phyloP scores from a whole-genome alignment of 495 filamentous ascomycete species.

The Xylaria flabelliformis region DNA sequence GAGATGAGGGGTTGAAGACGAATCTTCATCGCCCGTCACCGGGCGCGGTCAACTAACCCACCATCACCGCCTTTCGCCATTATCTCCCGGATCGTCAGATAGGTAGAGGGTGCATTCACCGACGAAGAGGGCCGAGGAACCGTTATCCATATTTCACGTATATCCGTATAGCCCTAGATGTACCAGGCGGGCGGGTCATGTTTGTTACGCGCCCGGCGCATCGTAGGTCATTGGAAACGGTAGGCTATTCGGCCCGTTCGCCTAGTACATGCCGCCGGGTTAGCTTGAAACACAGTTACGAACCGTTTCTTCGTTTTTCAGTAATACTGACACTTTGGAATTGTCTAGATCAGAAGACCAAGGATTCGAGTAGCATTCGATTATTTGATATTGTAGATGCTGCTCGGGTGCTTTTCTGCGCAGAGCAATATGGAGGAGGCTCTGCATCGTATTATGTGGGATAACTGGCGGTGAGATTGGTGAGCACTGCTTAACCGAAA shows the following conservation, averaged over 20 bases:
- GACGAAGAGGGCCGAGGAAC: not conserved
- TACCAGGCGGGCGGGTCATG: not conserved
- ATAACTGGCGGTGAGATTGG: not conserved
- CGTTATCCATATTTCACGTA: not conserved
- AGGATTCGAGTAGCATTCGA: not conserved
- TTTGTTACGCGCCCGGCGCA: not conserved
- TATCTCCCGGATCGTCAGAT: not conserved
- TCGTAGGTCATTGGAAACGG: constrained; percentile 11
- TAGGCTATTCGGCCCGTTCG: constrained; percentile 19
- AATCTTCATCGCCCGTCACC: not conserved
- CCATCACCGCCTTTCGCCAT: not conserved
- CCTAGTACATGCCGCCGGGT: constrained; percentile 6
- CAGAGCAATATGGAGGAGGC: not conserved
- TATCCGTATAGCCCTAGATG: not conserved
- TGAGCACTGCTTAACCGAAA: not conserved
- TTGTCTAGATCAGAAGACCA: not conserved
- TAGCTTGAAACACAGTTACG: not conserved
- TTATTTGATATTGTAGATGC: not conserved
- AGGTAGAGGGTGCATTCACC: not conserved
- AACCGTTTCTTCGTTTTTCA: not conserved
- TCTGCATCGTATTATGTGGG: not conserved
- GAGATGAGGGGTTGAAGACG: not conserved
- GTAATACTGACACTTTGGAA: not conserved
- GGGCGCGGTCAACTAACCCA: not conserved
- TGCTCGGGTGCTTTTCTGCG: not conserved